Conservation (phyloP, 345 rosid genomes). For the Salix koriyanagi region DNA sequence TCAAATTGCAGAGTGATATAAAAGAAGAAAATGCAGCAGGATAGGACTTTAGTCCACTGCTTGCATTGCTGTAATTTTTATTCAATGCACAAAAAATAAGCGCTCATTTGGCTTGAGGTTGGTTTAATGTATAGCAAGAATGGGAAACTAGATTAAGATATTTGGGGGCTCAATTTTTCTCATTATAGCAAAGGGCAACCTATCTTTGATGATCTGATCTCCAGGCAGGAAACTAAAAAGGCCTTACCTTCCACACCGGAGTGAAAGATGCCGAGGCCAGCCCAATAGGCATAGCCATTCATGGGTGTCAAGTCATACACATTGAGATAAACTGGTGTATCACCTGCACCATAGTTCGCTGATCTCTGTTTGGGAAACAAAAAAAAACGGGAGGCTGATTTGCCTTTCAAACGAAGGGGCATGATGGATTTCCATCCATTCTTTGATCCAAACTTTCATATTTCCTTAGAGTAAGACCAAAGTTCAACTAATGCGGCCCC, state of each 20-base stretch:
- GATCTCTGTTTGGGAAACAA: slow-evolving; percentile 29
- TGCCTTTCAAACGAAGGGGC: slow-evolving; percentile 26
- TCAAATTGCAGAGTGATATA: neutral
- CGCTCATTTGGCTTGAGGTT: neutral
- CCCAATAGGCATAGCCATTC: slow-evolving; percentile 34
- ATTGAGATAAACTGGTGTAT: slow-evolving; percentile 28
- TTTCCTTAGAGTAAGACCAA: slow-evolving; percentile 23
- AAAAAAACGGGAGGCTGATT: slow-evolving; percentile 26
- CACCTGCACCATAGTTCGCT: slow-evolving; percentile 21
- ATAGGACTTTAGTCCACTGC: neutral
- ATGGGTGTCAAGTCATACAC: slow-evolving; percentile 38
- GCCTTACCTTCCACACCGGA: slow-evolving; percentile 31
- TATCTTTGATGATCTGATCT: neutral
- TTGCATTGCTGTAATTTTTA: neutral
- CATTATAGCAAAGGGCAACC: neutral
- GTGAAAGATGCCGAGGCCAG: slow-evolving; percentile 37
- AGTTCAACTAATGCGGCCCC: slow-evolving; percentile 27
- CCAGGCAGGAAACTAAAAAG: neutral
- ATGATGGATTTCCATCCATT: slow-evolving; percentile 29
- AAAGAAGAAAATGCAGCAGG: neutral
- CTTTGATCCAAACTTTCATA: slow-evolving; percentile 19
- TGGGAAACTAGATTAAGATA: neutral
- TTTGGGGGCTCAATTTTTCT: neutral
- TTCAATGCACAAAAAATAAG: neutral
- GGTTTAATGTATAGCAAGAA: neutral